Base-by-base conservation (phyloP, 768 basidiomycete species). In the Termitomyces sp. region DNA sequence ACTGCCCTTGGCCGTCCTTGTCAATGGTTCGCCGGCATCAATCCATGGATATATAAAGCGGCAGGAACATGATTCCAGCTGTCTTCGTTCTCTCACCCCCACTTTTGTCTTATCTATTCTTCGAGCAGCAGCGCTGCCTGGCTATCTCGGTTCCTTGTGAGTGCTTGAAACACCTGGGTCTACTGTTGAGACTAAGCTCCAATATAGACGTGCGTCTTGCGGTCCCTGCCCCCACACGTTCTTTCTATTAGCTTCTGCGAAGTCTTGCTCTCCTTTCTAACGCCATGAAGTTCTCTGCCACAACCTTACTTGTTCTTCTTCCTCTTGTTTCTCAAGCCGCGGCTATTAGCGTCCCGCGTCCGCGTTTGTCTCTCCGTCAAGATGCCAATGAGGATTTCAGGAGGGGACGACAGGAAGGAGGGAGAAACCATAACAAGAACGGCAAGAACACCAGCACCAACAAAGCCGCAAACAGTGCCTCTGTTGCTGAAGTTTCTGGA, bases 81-180 rank as follows among this genome's bases (percentile, higher is more conserved):
- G 25, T 59, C 52, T 58, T 59, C 65, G 67, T 61, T 58, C 62
- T 56, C 47, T 68, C 63, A 60, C 45, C 62, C 60, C 56, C 65
- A 66, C 61, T 62, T 67, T 58, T 68, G 36, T 25, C 51, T 64
- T 67, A 65, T 62, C 68, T 64, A 61, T 61, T 63, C 68, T 64
- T 69, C 70, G 68, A 64, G 83, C 85, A 85, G 83, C 85, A 71
- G 84, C 62, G 85, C 84, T 86, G 85, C 55, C 69, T 70, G 69
- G 66, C 67, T 70, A 66, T 72, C 68, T 66, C 66, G 60, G 10
- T 51, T 62, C 57, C 67, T 65, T 68, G 71, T 67, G 68, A 64
- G 72, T 68, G 36, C 31, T 31, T 25, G 25, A n/a, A 17, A 34
- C 9, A 14, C 17, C 17, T 56, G 10, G 8, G 6, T 32, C 25